Conservation (phyloP, 225 moss, liverwort and hornwort genomes). For the Pseudisothecium myosuroides region DNA sequence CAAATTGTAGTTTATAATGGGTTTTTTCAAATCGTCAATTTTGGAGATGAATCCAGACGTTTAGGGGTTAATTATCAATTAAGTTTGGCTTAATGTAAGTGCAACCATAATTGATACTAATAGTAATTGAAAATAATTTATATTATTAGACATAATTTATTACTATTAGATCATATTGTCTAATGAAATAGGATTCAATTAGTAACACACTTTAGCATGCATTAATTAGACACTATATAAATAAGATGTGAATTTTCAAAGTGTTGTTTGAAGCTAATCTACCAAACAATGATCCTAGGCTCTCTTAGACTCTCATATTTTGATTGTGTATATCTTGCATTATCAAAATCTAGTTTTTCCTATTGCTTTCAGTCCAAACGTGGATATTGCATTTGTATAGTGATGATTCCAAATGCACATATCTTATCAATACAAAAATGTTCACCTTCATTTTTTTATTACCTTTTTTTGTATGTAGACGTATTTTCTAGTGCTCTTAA, state of each 20-base stretch:
- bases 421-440: background rate
- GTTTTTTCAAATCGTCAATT: no score
- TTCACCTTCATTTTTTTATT: background rate
- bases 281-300: no score
- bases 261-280: accelerated
- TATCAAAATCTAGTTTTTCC: background rate
- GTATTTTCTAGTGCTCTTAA: background rate
- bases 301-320: background rate
- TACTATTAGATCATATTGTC: background rate
- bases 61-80: background rate
- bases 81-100: accelerated
- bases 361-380: accelerated
- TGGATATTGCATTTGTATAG: background rate
- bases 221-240: background rate
- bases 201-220: background rate
- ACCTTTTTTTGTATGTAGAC: no score
- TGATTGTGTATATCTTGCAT: background rate
- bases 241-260: no score
- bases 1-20: no score
- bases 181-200: accelerated
- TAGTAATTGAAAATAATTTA: background rate
- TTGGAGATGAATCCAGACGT: no score
- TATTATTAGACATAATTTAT: background rate
- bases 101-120: background rate
- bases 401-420: accelerated